Evolutionary conservation across 495 filamentous ascomycete species (phyloP).

Genomic region (Aspergillus sclerotioniger): DNA sequence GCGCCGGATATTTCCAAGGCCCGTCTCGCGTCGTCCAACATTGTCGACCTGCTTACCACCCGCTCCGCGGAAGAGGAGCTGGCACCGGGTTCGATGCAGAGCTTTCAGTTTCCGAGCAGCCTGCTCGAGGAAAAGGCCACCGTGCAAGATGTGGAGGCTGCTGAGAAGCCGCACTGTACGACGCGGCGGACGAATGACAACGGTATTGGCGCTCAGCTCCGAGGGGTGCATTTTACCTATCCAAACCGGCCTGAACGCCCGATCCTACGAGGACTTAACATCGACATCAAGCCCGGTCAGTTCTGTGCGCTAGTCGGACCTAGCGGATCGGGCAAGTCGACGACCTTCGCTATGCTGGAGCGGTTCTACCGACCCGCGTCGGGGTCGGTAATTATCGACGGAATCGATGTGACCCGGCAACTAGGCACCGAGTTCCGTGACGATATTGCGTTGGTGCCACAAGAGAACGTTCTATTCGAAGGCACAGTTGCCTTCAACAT

Average conservation of each 20-base stretch:
- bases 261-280: conserved; percentile 52
- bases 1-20: conserved; percentile 62
- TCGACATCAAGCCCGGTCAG: conserved; percentile 54
- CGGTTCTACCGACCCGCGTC: conserved; percentile 47
- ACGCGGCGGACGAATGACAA: conserved; percentile 11
- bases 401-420: conserved; percentile 38
- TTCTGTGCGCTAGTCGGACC: conserved; percentile 60
- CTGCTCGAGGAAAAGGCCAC: conserved; percentile 24
- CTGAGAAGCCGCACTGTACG: conserved; percentile 4
- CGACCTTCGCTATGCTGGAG: conserved; percentile 58
- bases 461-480: conserved; percentile 53
- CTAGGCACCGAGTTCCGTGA: conserved; percentile 42
- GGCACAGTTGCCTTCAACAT: conserved; percentile 55
- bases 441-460: conserved; percentile 52
- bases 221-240: conserved; percentile 57
- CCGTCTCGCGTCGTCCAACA: conserved; percentile 32
- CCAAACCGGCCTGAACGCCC: conserved; percentile 53
- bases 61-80: conserved; percentile 31
- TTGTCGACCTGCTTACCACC: conserved; percentile 34
- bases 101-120: conserved; percentile 12
- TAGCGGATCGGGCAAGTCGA: conserved; percentile 60
- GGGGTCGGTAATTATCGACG: conserved; percentile 43
- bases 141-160: conserved; percentile 24
- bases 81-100: conserved; percentile 13
- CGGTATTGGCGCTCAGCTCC: conserved; percentile 47